Evolutionary conservation across 164 flowering plant genomes (phyloP).

Genomic region (Santalum album): DNA sequence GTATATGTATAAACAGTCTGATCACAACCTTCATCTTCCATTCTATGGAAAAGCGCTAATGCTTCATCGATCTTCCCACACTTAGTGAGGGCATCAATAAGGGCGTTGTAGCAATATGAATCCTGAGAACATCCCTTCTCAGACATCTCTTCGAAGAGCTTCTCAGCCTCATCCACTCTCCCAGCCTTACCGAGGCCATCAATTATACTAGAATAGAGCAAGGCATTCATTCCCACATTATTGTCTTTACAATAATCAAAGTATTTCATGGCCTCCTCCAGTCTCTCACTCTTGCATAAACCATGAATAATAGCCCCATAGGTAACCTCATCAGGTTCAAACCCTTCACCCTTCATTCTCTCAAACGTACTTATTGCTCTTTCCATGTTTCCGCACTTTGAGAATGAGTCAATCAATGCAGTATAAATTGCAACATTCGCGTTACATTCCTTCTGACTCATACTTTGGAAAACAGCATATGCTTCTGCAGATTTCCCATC

Average conservation of each 20-base stretch:
- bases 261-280: slow-evolving; percentile 67
- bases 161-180: slow-evolving; percentile 66
- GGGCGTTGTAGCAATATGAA: slow-evolving; percentile 85
- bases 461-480: slow-evolving; percentile 45
- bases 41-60: slow-evolving; percentile 43
- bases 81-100: slow-evolving; percentile 73
- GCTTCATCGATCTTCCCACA: slow-evolving; percentile 71
- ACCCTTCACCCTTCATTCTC: slow-evolving; percentile 72
- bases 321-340: slow-evolving; percentile 75
- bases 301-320: slow-evolving; percentile 66
- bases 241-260: slow-evolving; percentile 36
- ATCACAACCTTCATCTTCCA: slow-evolving; percentile 88
- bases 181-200: slow-evolving; percentile 88
- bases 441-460: slow-evolving; percentile 46
- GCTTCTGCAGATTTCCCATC: slow-evolving; percentile 62
- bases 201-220: slow-evolving; percentile 73
- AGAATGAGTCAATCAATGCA: slow-evolving; percentile 60
- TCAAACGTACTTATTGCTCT: slow-evolving; percentile 56
- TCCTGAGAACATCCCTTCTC: slow-evolving; percentile 61
- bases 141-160: slow-evolving; percentile 75
- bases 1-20: slow-evolving; percentile 89
- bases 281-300: slow-evolving; percentile 64
- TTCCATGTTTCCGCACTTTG: slow-evolving; percentile 49
- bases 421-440: slow-evolving; percentile 81
- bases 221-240: slow-evolving; percentile 44